Evolutionary conservation across 805 yeast genomes (phyloP).

Genomic region (Kodamaea neixiangensis): DNA sequence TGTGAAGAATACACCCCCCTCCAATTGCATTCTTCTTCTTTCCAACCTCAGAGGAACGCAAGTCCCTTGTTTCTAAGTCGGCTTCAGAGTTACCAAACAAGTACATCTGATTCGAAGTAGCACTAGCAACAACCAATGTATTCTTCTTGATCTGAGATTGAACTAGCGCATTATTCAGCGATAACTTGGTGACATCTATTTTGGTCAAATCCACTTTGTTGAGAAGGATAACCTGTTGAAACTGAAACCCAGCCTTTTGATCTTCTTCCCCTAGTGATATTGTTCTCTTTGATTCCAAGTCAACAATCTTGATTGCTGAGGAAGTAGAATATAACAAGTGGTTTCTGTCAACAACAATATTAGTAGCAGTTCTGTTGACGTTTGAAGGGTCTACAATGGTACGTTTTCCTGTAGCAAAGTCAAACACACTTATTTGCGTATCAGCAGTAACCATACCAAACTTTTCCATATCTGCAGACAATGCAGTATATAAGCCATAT

Average conservation of each 20-base stretch:
- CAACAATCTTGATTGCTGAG: slow-evolving; percentile 15
- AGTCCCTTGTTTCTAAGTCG: not conserved
- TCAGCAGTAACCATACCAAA: not conserved
- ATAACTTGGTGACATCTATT: slow-evolving; percentile 16
- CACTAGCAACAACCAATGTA: slow-evolving; percentile 1
- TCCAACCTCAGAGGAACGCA: not conserved
- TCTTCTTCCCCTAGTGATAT: slow-evolving; percentile 16
- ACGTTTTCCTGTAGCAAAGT: slow-evolving; percentile 33
- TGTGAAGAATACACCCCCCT: slow-evolving; percentile 24
- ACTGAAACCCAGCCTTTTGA: slow-evolving; percentile 8
- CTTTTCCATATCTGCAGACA: slow-evolving; percentile 18
- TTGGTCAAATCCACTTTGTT: slow-evolving; percentile 14
- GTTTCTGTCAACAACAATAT: not conserved
- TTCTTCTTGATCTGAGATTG: slow-evolving; percentile 16
- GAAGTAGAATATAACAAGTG: slow-evolving; percentile 11
- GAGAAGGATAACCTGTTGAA: slow-evolving; percentile 13
- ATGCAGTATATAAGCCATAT: slow-evolving; percentile 18
- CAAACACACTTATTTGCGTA: slow-evolving; percentile 35
- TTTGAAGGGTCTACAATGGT: not conserved
- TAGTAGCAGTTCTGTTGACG: not conserved
- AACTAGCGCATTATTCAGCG: slow-evolving; percentile 20
- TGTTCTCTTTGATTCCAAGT: slow-evolving; percentile 10
- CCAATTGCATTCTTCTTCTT: not conserved
- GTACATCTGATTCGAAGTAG: slow-evolving; percentile 2
- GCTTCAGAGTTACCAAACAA: not conserved